Evolutionary conservation across 257 asterid genomes (phyloP).

Genomic region (Nicotiana otophora): DNA sequence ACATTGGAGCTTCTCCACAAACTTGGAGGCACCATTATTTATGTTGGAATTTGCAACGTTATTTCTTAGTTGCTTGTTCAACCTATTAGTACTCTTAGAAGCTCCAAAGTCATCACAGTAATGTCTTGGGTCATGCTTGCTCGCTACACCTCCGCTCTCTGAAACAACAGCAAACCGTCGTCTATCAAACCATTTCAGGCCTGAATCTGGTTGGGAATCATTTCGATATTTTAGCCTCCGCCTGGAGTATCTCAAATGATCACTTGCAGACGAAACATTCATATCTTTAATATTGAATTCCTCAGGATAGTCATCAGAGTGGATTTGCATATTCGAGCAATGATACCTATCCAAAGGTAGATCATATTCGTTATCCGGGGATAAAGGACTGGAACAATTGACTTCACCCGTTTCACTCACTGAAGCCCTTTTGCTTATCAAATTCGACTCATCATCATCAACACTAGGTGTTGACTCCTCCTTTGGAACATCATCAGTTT

Average conservation of each 20-base stretch:
- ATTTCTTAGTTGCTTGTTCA: slow-evolving; percentile 43
- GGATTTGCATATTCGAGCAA: slow-evolving; percentile 38
- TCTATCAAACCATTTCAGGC: slow-evolving; percentile 55
- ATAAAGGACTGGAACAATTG: slow-evolving; percentile 39
- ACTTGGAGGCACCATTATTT: slow-evolving; percentile 53
- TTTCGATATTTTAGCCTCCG: slow-evolving; percentile 48
- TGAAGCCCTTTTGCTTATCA: slow-evolving; percentile 35
- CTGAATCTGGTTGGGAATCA: slow-evolving; percentile 45
- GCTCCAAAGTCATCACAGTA: slow-evolving; percentile 51
- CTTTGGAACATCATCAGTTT: slow-evolving; percentile 27
- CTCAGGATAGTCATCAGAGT: slow-evolving; percentile 42
- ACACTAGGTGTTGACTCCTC: slow-evolving; percentile 31
- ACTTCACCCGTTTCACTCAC: slow-evolving; percentile 48
- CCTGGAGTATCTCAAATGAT: slow-evolving; percentile 50
- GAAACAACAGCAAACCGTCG: slow-evolving; percentile 37
- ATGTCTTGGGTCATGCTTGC: slow-evolving; percentile 54
- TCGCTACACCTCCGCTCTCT: slow-evolving; percentile 34
- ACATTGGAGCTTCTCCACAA: slow-evolving; percentile 45
- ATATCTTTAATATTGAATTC: slow-evolving; percentile 38
- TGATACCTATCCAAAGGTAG: slow-evolving; percentile 43
- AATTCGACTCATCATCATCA: slow-evolving; percentile 36
- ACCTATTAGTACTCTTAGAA: slow-evolving; percentile 40
- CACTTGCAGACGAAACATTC: slow-evolving; percentile 26
- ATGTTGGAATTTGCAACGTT: slow-evolving; percentile 40
- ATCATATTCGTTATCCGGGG: slow-evolving; percentile 47